Evolutionary conservation across 805 yeast genomes (phyloP), one percentile per base, ranked within the genome.

Genomic region (Clavispora vitiphila): DNA sequence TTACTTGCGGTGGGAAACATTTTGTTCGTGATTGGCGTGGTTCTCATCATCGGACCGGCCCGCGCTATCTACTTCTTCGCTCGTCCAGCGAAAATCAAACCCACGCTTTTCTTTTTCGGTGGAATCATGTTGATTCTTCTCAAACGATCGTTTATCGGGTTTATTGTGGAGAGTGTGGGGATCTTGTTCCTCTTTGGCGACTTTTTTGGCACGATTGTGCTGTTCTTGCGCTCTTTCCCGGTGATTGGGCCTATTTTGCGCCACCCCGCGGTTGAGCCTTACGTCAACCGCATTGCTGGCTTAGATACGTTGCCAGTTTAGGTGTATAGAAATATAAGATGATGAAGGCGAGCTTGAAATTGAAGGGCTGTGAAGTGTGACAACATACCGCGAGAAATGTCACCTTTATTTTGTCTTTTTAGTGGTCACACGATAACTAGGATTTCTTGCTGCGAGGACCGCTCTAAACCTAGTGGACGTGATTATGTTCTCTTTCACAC

Each of bases 1-100:
- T 71, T 91, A 27, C 71, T 91, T 46, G 96, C 97, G 1, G 74
- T 93, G 57, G 98, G 98, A 14, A 91, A 93, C 60, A 73, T 83
- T 10, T 59, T 88, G 36, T 85, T 87, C 55, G 65, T 86, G 8
- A 76, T 82, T n/a, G 99, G 99, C 14, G 74, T 91, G 14, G 72
- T 84, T 18, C 70, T 93, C 41, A 84, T 93, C 46, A 88, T 91
- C 36, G 99, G 99, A 0, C 82, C 89, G 5, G 84, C 83, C 43
- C 82, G 90, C 57, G 85, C 98, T 0, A 55, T 84, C 7, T 72
- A 77, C 9, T 91, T 90, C 62, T 90, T 91, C 70, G 78, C 91
- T 11, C 77, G 96, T 48, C 96, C 95, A 0, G 78, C 80, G 38
- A 93, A 91, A 60, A 71, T 90, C 39, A 78, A 96, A 56, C 97